phyloP scores from a whole-genome alignment of 2,329 filamentous ascomycete species.

The Colletotrichum sp. region DNA sequence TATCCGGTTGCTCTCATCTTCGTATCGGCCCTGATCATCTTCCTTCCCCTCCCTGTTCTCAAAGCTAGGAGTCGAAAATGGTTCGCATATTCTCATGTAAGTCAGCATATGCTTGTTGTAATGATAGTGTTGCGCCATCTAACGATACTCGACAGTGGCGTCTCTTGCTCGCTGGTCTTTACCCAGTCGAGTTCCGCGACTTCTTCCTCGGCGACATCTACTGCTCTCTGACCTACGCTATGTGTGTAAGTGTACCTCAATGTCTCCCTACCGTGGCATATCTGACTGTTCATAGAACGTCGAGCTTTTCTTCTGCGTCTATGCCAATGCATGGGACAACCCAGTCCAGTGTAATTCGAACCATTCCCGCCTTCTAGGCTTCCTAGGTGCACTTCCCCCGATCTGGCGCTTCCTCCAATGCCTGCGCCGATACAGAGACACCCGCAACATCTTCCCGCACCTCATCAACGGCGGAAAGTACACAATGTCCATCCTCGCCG shows the following conservation, averaged over 20 bases:
- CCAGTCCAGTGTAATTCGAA: conserved; percentile 83
- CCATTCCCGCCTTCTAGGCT: conserved; percentile 83
- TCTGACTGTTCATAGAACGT: conserved; percentile 67
- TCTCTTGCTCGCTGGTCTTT: conserved; percentile 82
- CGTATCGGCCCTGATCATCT: conserved; percentile 70
- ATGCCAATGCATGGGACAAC: conserved; percentile 77
- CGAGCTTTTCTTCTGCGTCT: conserved; percentile 93
- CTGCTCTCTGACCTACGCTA: conserved; percentile 90
- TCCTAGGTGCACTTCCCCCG: conserved; percentile 81
- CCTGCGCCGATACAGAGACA: conserved; percentile 86
- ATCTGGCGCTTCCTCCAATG: conserved; percentile 94
- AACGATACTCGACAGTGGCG: conserved; percentile 69
- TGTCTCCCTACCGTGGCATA: too few relatives aligned
- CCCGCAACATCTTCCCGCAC: conserved; percentile 87
- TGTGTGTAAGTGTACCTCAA: conserved; percentile 67
- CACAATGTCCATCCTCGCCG: conserved; percentile 79
- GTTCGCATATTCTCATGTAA: conserved; percentile 88
- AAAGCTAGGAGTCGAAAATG: conserved; percentile 81
- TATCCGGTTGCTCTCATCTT: conserved; percentile 84
- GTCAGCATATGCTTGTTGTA: conserved; percentile 33
- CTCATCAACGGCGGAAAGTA: conserved; percentile 95
- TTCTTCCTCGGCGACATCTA: conserved; percentile 99
- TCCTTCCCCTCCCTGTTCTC: conserved; percentile 76
- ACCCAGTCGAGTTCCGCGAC: conserved; percentile 94
- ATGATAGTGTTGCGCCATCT: neutral